Conservation (phyloP, 2,329 filamentous ascomycete genomes). For the Helotiales sp. region DNA sequence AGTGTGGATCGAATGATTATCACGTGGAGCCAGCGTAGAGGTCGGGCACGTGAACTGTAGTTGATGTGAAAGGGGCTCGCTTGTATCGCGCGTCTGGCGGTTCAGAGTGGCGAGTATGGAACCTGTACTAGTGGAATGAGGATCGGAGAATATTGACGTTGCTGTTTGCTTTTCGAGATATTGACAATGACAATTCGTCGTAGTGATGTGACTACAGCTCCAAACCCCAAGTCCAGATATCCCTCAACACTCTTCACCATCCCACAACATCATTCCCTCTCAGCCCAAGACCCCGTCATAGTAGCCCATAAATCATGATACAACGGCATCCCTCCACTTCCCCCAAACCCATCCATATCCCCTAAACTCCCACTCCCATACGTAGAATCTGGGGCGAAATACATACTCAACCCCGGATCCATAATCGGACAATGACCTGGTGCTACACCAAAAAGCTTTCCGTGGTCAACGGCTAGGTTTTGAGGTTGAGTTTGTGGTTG, state of each 20-base stretch:
- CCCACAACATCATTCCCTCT: slow-evolving; percentile 5
- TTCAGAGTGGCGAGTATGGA: not conserved
- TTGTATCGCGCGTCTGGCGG: not conserved
- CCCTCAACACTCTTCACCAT: not conserved
- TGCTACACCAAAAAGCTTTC: slow-evolving; percentile 4
- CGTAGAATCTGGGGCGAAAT: slow-evolving; percentile 15
- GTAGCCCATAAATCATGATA: slow-evolving; percentile 33
- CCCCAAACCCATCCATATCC: too few relatives aligned
- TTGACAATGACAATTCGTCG: not conserved
- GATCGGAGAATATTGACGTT: not conserved
- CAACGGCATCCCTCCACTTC: not conserved
- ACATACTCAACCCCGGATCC: slow-evolving; percentile 19
- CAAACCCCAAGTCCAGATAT: not conserved
- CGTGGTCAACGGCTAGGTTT: slow-evolving; percentile 15
- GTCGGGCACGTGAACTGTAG: not conserved
- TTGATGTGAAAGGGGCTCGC: not conserved
- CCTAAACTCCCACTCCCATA: slow-evolving; percentile 3
- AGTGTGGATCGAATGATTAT: not conserved
- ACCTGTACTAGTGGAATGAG: not conserved
- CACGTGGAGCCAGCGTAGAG: slow-evolving; percentile 9
- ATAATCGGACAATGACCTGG: slow-evolving; percentile 27
- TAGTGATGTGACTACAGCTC: not conserved
- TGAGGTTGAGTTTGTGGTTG: too few relatives aligned
- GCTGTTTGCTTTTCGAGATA: not conserved
- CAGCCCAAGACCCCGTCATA: slow-evolving; percentile 32